Conservation (phyloP, 495 filamentous ascomycete species). For the Barbatosphaeria neglecta region DNA sequence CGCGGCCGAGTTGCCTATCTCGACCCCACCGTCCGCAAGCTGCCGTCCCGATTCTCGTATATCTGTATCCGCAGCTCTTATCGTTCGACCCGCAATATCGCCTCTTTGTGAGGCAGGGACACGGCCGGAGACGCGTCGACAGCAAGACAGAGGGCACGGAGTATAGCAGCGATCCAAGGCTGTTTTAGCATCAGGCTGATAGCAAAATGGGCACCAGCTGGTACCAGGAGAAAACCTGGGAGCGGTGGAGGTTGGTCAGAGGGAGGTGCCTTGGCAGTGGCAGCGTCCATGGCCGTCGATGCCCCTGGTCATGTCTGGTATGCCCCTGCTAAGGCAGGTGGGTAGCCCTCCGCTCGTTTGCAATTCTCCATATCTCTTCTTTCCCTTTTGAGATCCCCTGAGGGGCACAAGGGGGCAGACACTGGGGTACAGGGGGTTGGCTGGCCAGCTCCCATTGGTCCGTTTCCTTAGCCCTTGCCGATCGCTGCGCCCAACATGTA, state of each 20-base stretch:
- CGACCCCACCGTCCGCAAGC: not conserved
- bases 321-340: too few species aligned
- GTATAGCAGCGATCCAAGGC: too few species aligned
- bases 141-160: not conserved
- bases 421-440: not conserved
- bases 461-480: not conserved
- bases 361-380: too few species aligned
- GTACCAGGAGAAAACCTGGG: too few species aligned
- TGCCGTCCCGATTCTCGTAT: not conserved
- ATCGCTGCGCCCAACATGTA: not conserved
- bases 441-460: not conserved
- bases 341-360: too few species aligned
- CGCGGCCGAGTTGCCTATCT: not conserved
- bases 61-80: not conserved
- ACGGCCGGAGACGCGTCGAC: not conserved
- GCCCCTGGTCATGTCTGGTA: too few species aligned
- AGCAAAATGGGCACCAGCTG: too few species aligned
- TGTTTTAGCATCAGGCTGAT: too few species aligned
- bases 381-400: not conserved
- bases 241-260: too few species aligned
- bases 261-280: too few species aligned
- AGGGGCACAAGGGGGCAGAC: not conserved
- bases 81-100: not conserved
- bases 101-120: not conserved
- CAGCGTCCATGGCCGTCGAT: too few species aligned